Evolutionary conservation across 179 eudicot species (phyloP).

Genomic region (Spinacia oleracea): DNA sequence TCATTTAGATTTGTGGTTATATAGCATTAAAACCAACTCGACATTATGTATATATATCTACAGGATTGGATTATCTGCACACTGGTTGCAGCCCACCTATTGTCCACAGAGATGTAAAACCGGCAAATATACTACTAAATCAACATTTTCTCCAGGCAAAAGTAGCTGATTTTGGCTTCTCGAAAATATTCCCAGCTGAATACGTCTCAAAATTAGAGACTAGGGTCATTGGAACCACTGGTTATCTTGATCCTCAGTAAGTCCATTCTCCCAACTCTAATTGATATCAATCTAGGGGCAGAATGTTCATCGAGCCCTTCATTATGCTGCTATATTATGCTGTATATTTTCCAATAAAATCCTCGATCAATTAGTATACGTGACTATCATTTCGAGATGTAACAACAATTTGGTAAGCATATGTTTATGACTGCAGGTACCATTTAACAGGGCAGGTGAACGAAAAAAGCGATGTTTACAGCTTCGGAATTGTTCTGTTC

Average conservation of each 20-base stretch:
- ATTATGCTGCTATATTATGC: too few species aligned
- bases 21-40: too few species aligned
- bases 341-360: too few species aligned
- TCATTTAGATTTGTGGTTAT: neutral
- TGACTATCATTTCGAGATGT: too few species aligned
- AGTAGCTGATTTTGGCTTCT: constrained; percentile 59
- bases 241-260: constrained; percentile 60
- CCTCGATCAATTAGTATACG: too few species aligned
- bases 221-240: constrained; percentile 43
- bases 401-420: too few species aligned
- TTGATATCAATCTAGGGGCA: too few species aligned
- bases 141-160: constrained; percentile 41
- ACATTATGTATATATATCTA: neutral
- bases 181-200: constrained; percentile 41
- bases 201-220: constrained; percentile 31
- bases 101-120: constrained; percentile 66
- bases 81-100: constrained; percentile 57
- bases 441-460: constrained; percentile 25
- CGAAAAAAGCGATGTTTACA: constrained; percentile 37
- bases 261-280: constrained; percentile 12
- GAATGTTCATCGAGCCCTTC: too few species aligned
- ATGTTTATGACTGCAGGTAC: constrained; percentile 26
- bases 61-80: constrained; percentile 61
- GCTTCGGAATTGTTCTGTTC: constrained; percentile 35
- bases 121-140: constrained; percentile 46